A percentile compares a stretch with the other conserved stretches of the same genome.
These are phyloP conservation scores for Flammula alnicola DNA, from an alignment of 1,284 basidiomycete species.

Conservation along the genomic window DNA sequence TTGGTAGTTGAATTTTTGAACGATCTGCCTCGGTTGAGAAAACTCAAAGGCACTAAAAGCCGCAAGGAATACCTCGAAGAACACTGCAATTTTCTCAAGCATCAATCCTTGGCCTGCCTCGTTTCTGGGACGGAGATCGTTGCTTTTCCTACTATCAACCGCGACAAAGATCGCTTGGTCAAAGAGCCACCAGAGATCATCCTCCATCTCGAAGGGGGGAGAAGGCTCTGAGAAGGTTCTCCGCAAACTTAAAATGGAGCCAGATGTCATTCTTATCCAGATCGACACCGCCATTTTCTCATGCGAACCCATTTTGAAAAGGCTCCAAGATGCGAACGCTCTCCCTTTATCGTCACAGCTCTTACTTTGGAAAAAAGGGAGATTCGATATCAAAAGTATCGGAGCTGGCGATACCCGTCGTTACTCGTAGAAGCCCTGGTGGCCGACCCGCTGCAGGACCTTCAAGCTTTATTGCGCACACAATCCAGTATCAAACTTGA, in stretches of 20 bases:
- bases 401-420: no score
- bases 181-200: slow-evolving; percentile 50
- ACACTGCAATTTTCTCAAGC: slow-evolving; percentile 49
- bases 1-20: slow-evolving; percentile 45
- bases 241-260: slow-evolving; percentile 43
- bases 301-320: slow-evolving; percentile 61
- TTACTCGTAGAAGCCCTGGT: slow-evolving; percentile 38
- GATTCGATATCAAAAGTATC: no score
- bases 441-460: slow-evolving; percentile 41
- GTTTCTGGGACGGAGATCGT: slow-evolving; percentile 50
- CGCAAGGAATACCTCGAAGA: slow-evolving; percentile 41
- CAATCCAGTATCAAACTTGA: slow-evolving; percentile 51
- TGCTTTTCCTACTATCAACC: slow-evolving; percentile 55
- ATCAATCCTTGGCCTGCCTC: slow-evolving; percentile 58
- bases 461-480: slow-evolving; percentile 43
- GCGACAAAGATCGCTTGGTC: slow-evolving; percentile 56
- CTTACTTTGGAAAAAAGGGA: no score
- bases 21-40: slow-evolving; percentile 49
- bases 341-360: no score
- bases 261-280: slow-evolving; percentile 51
- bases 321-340: no score
- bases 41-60: slow-evolving; percentile 30
- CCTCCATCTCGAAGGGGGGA: slow-evolving; percentile 52
- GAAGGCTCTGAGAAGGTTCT: slow-evolving; percentile 38
- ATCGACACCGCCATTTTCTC: slow-evolving; percentile 65